Evolutionary conservation across 768 basidiomycete genomes (phyloP).

Genomic region (Dioszegia aurantiaca): DNA sequence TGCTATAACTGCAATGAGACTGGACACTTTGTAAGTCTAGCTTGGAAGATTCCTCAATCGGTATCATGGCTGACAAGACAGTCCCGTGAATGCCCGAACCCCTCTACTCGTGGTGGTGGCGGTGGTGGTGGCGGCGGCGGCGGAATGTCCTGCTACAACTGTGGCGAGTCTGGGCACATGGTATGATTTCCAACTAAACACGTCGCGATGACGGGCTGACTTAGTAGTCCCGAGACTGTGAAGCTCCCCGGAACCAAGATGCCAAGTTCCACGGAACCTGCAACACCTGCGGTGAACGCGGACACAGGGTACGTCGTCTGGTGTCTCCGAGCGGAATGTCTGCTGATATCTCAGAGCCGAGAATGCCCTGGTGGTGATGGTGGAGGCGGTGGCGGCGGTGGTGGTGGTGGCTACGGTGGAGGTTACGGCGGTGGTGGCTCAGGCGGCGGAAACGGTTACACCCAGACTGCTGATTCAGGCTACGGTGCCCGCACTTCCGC

Average conservation of each 20-base stretch:
- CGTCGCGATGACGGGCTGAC: too few species aligned
- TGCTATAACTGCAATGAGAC: conserved; percentile 19
- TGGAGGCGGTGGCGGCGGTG: conserved; percentile 1
- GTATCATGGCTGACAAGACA: not conserved
- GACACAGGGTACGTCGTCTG: conserved; percentile 6
- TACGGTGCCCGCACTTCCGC: conserved; percentile 1
- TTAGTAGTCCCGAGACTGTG: conserved; percentile 10
- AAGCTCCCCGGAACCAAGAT: not conserved
- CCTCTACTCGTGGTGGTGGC: conserved; percentile 1
- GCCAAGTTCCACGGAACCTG: conserved; percentile 10
- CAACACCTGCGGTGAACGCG: conserved; percentile 14
- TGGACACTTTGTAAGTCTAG: conserved; percentile 17
- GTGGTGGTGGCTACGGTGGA: not conserved
- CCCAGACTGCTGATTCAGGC: not conserved
- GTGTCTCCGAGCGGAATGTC: not conserved
- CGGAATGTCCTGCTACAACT: conserved; percentile 21
- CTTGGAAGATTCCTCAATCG: not conserved
- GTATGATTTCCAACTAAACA: too few species aligned
- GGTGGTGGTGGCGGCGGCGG: conserved; percentile 12
- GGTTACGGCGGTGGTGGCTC: conserved; percentile 3
- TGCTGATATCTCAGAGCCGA: not conserved
- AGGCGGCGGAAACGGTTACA: conserved; percentile 2
- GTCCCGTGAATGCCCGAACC: conserved; percentile 16
- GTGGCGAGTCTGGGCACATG: conserved; percentile 26
- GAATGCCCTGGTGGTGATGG: conserved; percentile 5